Evolutionary conservation across 2,329 filamentous ascomycete genomes (phyloP).

Genomic region (Fusarium begoniae): DNA sequence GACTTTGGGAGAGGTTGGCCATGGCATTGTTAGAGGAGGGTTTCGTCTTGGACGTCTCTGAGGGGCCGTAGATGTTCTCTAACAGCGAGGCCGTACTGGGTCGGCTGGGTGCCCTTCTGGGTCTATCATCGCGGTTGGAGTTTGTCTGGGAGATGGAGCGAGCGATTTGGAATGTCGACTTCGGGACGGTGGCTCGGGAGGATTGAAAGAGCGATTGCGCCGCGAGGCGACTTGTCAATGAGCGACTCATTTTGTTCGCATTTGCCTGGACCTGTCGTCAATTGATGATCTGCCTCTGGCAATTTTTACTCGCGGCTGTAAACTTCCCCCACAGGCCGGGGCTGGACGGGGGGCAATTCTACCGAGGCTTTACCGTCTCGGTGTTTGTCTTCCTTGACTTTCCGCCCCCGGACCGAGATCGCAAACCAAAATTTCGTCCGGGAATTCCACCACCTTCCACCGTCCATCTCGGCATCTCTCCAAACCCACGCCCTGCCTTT

Average conservation of each 20-base stretch:
- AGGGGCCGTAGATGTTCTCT: conserved; percentile 47
- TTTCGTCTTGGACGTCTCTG: conserved; percentile 28
- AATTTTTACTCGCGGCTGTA: conserved; percentile 40
- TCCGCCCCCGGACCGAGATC: conserved; percentile 49
- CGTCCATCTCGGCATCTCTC: conserved; percentile 26
- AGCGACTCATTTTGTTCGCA: conserved; percentile 55
- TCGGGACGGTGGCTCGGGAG: conserved; percentile 33
- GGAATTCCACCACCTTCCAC: conserved; percentile 44
- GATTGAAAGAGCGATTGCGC: conserved; percentile 50
- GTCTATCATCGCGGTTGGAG: conserved; percentile 42
- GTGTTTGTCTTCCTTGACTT: conserved; percentile 45
- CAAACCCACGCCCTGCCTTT: conserved; percentile 41
- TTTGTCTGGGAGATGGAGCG: conserved; percentile 54
- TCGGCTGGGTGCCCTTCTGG: conserved; percentile 35
- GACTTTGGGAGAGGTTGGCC: conserved; percentile 49
- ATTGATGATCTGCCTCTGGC: conserved; percentile 28
- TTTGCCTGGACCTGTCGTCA: conserved; percentile 39
- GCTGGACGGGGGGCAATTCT: conserved; percentile 7
- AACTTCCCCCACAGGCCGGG: conserved; percentile 13
- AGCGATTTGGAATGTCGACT: conserved; percentile 33
- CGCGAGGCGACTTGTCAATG: conserved; percentile 54
- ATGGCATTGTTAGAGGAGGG: conserved; percentile 44
- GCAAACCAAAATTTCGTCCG: conserved; percentile 52
- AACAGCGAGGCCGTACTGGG: conserved; percentile 45
- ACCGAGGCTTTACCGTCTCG: conserved; percentile 49